Conservation (phyloP, 116 monocot genomes). For the Dioscorea cayenensis region DNA sequence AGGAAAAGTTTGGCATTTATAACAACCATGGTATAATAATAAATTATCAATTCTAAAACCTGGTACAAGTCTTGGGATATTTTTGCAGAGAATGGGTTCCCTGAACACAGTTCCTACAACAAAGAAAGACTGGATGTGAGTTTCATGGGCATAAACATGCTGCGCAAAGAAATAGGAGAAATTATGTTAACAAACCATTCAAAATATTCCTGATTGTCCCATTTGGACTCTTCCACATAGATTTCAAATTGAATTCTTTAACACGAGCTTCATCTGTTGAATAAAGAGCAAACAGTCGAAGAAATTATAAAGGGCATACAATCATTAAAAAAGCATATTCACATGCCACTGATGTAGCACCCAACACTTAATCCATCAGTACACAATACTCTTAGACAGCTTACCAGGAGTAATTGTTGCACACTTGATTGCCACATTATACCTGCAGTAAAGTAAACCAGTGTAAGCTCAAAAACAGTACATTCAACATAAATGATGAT, state of each 20-base stretch:
- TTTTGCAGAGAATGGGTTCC: conserved; percentile 95
- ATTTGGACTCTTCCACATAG: conserved; percentile 96
- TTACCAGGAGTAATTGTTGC: conserved; percentile 99
- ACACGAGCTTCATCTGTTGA: conserved; percentile 74
- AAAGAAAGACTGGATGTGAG: neutral
- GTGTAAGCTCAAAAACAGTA: neutral
- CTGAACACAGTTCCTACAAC: conserved; percentile 89
- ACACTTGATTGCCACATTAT: conserved; percentile 97
- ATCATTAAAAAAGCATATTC: neutral
- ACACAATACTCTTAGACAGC: neutral
- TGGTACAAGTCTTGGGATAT: conserved; percentile 84
- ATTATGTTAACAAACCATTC: conserved; percentile 42
- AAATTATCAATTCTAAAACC: conserved; percentile 32
- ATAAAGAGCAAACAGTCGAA: neutral
- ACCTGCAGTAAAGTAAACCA: conserved; percentile 34
- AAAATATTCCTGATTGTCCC: conserved; percentile 96
- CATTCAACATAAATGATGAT: too few species aligned
- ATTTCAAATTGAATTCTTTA: conserved; percentile 84
- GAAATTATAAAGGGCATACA: neutral
- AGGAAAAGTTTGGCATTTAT: neutral
- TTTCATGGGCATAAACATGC: neutral
- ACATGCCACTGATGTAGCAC: neutral
- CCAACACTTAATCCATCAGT: neutral
- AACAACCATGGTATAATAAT: neutral
- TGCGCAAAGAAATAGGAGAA: conserved; percentile 24